These are phyloP conservation scores for Grosmannia huntii DNA, from an alignment of 2,329 filamentous ascomycete species.

Conservation along the genomic window DNA sequence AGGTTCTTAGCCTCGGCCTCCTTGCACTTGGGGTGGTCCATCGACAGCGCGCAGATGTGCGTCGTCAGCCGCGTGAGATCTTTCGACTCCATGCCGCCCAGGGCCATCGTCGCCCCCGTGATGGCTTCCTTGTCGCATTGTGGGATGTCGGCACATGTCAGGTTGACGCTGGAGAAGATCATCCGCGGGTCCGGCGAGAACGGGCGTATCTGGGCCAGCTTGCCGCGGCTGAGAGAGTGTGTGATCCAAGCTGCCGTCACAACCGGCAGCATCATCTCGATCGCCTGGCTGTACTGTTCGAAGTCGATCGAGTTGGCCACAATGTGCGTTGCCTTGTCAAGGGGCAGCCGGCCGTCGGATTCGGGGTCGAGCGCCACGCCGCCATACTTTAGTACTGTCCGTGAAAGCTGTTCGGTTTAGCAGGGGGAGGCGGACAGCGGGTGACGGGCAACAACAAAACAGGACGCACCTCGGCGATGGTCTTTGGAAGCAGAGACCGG, in stretches of 20 bases:
- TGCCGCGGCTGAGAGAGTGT: conserved; percentile 54
- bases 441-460: not conserved
- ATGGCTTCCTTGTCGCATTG: conserved; percentile 84
- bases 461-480: conserved; percentile 25
- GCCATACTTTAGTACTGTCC: conserved; percentile 34
- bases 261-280: conserved; percentile 69
- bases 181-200: conserved; percentile 84
- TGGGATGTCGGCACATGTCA: conserved; percentile 77
- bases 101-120: conserved; percentile 72
- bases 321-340: conserved; percentile 40
- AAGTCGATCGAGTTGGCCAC: conserved; percentile 75
- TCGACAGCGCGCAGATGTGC: conserved; percentile 72
- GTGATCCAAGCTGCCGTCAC: conserved; percentile 74
- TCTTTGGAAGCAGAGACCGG: conserved; percentile 24
- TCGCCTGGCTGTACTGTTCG: conserved; percentile 64
- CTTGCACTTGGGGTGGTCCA: conserved; percentile 60
- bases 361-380: conserved; percentile 33
- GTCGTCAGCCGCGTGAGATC: conserved; percentile 64
- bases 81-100: conserved; percentile 71
- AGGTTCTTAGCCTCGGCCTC: conserved; percentile 51
- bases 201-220: conserved; percentile 64
- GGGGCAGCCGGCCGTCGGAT: conserved; percentile 33
- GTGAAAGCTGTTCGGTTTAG: conserved; percentile 23
- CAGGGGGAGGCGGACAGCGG: not conserved
- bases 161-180: conserved; percentile 74